phyloP scores from a whole-genome alignment of 768 basidiomycete species.

The Leccinellum rugosiceps region DNA sequence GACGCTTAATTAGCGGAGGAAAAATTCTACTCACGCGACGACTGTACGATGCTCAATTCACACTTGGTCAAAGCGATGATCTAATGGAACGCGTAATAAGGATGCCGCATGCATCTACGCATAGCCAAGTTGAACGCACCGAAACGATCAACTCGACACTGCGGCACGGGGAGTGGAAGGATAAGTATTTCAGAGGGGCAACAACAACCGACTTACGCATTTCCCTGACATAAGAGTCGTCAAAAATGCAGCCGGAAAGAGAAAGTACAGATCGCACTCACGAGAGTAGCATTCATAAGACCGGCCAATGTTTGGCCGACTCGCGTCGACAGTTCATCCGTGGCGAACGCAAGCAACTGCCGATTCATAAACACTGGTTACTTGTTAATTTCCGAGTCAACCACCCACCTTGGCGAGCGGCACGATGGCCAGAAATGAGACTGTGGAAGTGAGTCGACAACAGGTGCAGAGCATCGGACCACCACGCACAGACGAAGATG shows the following conservation, averaged over 20 bases:
- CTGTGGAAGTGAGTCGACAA: constrained; percentile 33
- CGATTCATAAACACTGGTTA: constrained; percentile 2
- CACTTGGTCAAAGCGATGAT: constrained; percentile 82
- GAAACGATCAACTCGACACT: constrained; percentile 67
- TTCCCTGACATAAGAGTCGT: constrained; percentile 21
- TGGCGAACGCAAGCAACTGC: constrained; percentile 78
- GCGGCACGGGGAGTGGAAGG: not conserved
- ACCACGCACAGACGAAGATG: constrained; percentile 66
- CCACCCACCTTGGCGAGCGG: constrained; percentile 70
- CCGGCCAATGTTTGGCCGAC: constrained; percentile 84
- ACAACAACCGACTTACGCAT: constrained; percentile 22
- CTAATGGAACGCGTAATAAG: constrained; percentile 31
- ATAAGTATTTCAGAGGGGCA: not conserved
- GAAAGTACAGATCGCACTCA: constrained; percentile 30
- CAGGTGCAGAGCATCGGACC: not conserved
- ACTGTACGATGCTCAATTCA: constrained; percentile 77
- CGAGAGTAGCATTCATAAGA: constrained; percentile 80
- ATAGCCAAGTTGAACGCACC: constrained; percentile 34
- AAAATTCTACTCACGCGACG: constrained; percentile 51
- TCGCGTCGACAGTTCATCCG: constrained; percentile 78
- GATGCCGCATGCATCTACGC: not conserved
- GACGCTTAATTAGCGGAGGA: not conserved
- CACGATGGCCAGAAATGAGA: constrained; percentile 78
- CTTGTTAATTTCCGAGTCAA: not conserved
- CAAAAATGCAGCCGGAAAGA: not conserved